A percentile compares a stretch with the other conserved stretches of the same genome.
phyloP scores from a whole-genome alignment of 2,329 filamentous ascomycete species.

The Nothophaeocryptopus gaeumannii region DNA sequence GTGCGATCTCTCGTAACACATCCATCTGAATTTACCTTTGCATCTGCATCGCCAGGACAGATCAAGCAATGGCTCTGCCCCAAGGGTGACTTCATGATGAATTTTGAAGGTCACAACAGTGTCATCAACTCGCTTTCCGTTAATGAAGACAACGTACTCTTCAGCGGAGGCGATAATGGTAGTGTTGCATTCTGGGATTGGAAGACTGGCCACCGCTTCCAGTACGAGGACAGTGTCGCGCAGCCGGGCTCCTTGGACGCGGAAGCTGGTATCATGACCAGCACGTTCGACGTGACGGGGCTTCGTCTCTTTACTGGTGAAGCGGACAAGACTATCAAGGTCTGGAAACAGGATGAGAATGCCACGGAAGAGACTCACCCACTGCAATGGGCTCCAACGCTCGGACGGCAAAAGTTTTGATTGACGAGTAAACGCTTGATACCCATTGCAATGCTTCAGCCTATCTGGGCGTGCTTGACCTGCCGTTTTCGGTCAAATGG shows the following conservation, averaged over 20 bases:
- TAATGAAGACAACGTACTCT: constrained; percentile 92
- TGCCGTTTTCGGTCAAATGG: too few species aligned
- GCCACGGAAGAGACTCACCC: constrained; percentile 91
- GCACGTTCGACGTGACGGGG: constrained; percentile 86
- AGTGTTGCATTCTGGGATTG: constrained; percentile 98
- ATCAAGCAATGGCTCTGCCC: constrained; percentile 99
- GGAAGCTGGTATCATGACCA: constrained; percentile 91
- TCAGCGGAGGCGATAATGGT: constrained; percentile 93
- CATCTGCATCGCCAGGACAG: constrained; percentile 81
- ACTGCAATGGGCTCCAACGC: constrained; percentile 82
- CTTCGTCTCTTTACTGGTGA: constrained; percentile 89
- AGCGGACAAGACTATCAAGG: constrained; percentile 93
- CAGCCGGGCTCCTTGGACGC: constrained; percentile 93
- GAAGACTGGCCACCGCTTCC: constrained; percentile 93
- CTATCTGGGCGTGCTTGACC: too few species aligned
- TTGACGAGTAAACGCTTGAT: too few species aligned
- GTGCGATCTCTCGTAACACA: constrained; percentile 81
- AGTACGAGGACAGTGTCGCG: constrained; percentile 83
- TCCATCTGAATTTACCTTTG: constrained; percentile 93
- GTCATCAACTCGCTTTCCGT: constrained; percentile 93
- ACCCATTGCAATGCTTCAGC: too few species aligned
- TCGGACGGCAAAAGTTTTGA: constrained; percentile 68
- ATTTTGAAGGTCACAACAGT: constrained; percentile 93
- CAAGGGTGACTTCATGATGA: constrained; percentile 97
- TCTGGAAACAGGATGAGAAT: constrained; percentile 91